A percentile compares a stretch with the other conserved stretches of the same genome.
Conservation (phyloP, 2,329 filamentous ascomycete species). For the Diaporthe amygdali region DNA sequence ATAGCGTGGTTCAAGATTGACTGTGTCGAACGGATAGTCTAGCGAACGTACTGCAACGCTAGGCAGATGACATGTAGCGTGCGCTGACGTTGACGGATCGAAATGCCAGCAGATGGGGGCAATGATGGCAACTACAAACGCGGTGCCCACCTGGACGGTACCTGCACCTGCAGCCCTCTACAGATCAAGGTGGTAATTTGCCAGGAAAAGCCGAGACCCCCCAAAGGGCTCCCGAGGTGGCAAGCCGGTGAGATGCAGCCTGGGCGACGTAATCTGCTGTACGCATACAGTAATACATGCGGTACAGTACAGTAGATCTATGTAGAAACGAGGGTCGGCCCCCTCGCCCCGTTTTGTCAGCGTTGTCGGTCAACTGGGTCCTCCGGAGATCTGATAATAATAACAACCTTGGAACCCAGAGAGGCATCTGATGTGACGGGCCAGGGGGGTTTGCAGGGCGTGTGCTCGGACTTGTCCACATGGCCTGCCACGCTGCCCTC, state of each 20-base stretch:
- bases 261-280: not conserved
- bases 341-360: not conserved
- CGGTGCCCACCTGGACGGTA: not conserved
- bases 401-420: too few relatives aligned
- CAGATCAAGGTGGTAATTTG: not conserved
- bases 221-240: not conserved
- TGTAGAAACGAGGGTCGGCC: too few relatives aligned
- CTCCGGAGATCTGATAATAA: slow-evolving; percentile 17
- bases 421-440: not conserved
- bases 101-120: not conserved
- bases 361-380: not conserved
- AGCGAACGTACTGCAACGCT: not conserved
- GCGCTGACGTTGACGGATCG: not conserved
- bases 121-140: not conserved
- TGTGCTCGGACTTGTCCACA: not conserved
- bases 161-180: not conserved
- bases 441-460: not conserved
- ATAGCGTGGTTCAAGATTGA: slow-evolving; percentile 1
- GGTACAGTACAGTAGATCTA: too few relatives aligned
- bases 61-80: not conserved
- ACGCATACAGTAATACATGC: not conserved
- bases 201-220: not conserved
- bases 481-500: too few relatives aligned
- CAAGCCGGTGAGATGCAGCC: not conserved
- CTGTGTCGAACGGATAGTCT: slow-evolving; percentile 5